Conservation (phyloP, 1,284 basidiomycete genomes). For the Sanghuangporus weigelae region DNA sequence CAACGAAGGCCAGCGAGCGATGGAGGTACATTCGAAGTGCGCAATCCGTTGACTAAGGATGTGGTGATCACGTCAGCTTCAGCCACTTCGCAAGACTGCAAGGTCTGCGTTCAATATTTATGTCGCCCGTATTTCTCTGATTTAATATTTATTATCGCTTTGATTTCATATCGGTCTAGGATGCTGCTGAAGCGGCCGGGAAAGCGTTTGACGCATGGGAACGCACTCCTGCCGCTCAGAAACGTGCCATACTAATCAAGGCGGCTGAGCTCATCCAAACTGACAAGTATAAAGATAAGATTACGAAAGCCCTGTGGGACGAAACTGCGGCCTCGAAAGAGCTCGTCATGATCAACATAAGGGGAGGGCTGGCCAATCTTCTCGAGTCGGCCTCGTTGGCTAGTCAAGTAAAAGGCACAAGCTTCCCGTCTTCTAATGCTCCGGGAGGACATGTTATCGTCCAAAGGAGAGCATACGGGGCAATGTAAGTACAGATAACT, state of each 20-base stretch:
- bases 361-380: conserved; percentile 7
- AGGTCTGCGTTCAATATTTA: conserved; percentile 9
- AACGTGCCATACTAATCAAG: conserved; percentile 40
- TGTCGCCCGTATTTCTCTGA: background rate
- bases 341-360: conserved; percentile 24
- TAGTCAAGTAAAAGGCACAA: conserved; percentile 27
- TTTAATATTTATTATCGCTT: background rate
- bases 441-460: conserved; percentile 29
- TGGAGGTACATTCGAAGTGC: conserved; percentile 39
- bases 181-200: conserved; percentile 42
- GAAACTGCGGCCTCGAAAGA: conserved; percentile 35
- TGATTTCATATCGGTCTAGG: conserved; percentile 7
- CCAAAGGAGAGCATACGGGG: conserved; percentile 29
- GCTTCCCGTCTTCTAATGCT: conserved; percentile 24
- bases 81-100: conserved; percentile 42
- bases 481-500: conserved; percentile 24
- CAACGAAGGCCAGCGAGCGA: conserved; percentile 32
- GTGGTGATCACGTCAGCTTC: conserved; percentile 40
- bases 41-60: conserved; percentile 36
- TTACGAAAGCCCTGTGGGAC: conserved; percentile 29
- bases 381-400: conserved; percentile 22
- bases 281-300: conserved; percentile 36
- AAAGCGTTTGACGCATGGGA: conserved; percentile 49
- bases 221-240: conserved; percentile 29
- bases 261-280: conserved; percentile 40